These are phyloP conservation scores for Xanthoparmelia taractica DNA, from an alignment of 495 filamentous ascomycete genomes.

Conservation along the genomic window DNA sequence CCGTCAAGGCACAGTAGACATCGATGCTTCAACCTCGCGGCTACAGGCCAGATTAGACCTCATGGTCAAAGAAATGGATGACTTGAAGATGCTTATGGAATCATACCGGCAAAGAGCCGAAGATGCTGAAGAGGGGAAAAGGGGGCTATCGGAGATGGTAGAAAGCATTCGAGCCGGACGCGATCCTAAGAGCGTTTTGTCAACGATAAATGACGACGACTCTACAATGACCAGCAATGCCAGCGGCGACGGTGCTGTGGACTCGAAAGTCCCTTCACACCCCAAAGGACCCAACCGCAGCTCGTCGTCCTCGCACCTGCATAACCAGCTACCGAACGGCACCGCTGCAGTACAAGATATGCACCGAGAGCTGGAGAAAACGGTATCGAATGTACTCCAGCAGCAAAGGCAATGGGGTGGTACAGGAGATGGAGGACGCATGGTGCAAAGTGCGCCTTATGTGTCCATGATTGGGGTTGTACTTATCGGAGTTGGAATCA, in stretches of 20 bases:
- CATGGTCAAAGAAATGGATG: constrained; percentile 76
- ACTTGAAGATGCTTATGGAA: constrained; percentile 72
- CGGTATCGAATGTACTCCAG: constrained; percentile 36
- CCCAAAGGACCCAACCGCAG: constrained; percentile 1
- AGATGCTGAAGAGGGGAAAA: constrained; percentile 69
- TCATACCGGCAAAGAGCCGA: constrained; percentile 68
- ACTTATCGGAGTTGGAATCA: constrained; percentile 78
- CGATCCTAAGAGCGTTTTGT: constrained; percentile 2
- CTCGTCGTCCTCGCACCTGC: constrained; percentile 3
- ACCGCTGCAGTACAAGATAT: constrained; percentile 21
- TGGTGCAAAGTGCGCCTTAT: constrained; percentile 68
- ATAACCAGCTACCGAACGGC: constrained; percentile 16
- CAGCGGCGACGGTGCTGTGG: not conserved
- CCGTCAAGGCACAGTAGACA: constrained; percentile 36
- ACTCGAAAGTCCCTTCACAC: not conserved
- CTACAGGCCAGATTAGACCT: constrained; percentile 69
- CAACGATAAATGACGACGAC: not conserved
- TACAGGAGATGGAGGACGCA: constrained; percentile 25
- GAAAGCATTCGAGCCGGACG: constrained; percentile 55
- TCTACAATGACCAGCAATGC: constrained; percentile 7
- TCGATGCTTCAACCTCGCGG: constrained; percentile 29
- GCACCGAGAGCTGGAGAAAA: constrained; percentile 34
- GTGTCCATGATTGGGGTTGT: constrained; percentile 86
- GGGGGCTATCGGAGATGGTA: constrained; percentile 82
- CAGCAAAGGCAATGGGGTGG: constrained; percentile 27